Evolutionary conservation across 2,329 filamentous ascomycete genomes (phyloP).

Genomic region (Trichoderma aggressivum): DNA sequence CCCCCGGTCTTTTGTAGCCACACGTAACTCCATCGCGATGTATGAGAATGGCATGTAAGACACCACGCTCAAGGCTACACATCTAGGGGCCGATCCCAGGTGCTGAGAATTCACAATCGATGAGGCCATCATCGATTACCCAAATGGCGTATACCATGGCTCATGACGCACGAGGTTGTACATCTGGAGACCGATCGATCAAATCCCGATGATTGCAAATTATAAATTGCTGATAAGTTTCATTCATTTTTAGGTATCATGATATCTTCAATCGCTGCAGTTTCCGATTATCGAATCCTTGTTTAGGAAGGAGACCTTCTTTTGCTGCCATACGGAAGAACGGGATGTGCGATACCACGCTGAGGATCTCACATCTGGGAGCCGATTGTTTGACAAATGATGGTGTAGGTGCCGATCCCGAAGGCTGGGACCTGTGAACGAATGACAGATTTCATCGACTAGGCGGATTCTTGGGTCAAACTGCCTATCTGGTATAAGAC

Average conservation of each 20-base stretch:
- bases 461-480: slow-evolving; percentile 11
- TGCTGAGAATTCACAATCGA: not conserved
- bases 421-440: not conserved
- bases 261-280: not conserved
- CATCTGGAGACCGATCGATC: not conserved
- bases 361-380: not conserved
- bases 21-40: slow-evolving; percentile 19
- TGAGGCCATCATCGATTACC: not conserved
- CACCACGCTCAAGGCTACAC: slow-evolving; percentile 10
- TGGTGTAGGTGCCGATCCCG: slow-evolving; percentile 21
- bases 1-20: not conserved
- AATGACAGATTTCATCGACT: not conserved
- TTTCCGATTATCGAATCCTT: not conserved
- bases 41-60: slow-evolving; percentile 25
- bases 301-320: not conserved
- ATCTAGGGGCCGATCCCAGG: slow-evolving; percentile 1
- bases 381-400: not conserved
- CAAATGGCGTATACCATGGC: not conserved
- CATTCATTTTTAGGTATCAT: not conserved
- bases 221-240: not conserved
- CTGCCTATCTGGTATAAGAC: slow-evolving; percentile 17
- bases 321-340: slow-evolving; percentile 24
- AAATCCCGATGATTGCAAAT: not conserved
- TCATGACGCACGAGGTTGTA: not conserved
- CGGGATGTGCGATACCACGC: slow-evolving; percentile 21